Base-by-base conservation (phyloP, 2,329 filamentous ascomycete species). In the Apiospora aurea region DNA sequence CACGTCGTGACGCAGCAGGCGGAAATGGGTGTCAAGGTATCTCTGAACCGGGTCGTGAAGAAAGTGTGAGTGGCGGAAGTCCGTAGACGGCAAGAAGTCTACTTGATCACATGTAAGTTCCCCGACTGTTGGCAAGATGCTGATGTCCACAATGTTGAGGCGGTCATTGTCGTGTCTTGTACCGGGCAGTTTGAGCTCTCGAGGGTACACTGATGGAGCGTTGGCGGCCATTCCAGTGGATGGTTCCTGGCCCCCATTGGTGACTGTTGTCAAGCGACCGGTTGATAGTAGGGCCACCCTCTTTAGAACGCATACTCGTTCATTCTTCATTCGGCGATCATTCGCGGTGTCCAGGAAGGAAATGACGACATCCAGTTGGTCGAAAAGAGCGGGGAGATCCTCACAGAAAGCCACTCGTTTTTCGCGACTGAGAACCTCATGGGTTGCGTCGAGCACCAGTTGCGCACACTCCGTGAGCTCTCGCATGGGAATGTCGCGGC, bases 1-100 rank as follows among this genome's bases (percentile, higher is more conserved):
- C 0, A 85, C 87, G 74, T 90, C 88, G 76, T 90, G 86, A 2
- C 88, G 83, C 1, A 90, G 77, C 0, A 90, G 82, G 18, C 88
- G 84, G 69, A 90, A 90, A 69, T 90, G 84, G 71, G 85, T 81
- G 76, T 90, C 88, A 0, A 90, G 77, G 11, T 61, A 61, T n/a
- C 53, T 10, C 1, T 87, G 82, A 2, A 87, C 86, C 4, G 77
- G 79, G 11, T 86, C 82, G 1, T 86, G 85, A 4, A 77, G 75
- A n/a, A 83, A 77, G 73, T 87, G 83, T 71, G 82, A 82, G 8
- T 79, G 78, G 0, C 78, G 76, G 3, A 82, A 76, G 75, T 87
- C 82, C 2, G 77, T 83, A 4, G 76, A 79, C 0, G 83, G 85
- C 10, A 88, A 77, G 73, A 86, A 88, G 71, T 88, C 86, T 3